Percentiles rank a stretch among this genome's conserved stretches.
Conservation (phyloP, 495 filamentous ascomycete species). For the Corynascus novoguineensis region DNA sequence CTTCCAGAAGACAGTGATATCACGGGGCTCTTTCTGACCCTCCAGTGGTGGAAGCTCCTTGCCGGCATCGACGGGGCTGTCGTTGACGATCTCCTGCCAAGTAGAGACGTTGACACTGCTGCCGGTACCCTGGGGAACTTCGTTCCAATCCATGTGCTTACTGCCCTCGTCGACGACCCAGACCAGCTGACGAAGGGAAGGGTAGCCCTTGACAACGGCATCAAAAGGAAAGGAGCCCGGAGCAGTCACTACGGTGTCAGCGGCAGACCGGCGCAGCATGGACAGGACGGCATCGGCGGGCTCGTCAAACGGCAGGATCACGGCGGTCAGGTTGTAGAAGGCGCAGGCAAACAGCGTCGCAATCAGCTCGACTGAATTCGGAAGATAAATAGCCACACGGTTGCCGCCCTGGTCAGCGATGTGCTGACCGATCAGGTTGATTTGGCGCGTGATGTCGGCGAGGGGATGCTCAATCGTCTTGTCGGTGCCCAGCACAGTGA, state of each 20-base stretch:
- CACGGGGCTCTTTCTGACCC: constrained; percentile 44
- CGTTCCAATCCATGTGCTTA: constrained; percentile 84
- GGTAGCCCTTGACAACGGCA: constrained; percentile 58
- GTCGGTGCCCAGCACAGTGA: constrained; percentile 74
- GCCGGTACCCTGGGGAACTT: constrained; percentile 67
- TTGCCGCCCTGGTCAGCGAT: constrained; percentile 62
- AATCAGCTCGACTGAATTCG: constrained; percentile 87
- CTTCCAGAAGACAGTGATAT: constrained; percentile 58
- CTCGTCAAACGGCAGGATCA: constrained; percentile 79
- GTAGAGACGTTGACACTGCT: constrained; percentile 69
- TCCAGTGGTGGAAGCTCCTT: constrained; percentile 42
- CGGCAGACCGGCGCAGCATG: constrained; percentile 61
- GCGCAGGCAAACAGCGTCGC: constrained; percentile 57
- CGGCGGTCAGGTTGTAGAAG: constrained; percentile 74
- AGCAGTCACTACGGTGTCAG: constrained; percentile 75
- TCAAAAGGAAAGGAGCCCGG: constrained; percentile 86
- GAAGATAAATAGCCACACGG: constrained; percentile 82
- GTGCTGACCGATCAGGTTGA: constrained; percentile 77
- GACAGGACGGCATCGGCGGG: constrained; percentile 57
- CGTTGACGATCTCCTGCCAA: constrained; percentile 79
- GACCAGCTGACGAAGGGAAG: constrained; percentile 68
- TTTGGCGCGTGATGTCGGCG: constrained; percentile 73
- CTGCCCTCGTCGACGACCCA: constrained; percentile 93
- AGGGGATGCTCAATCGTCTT: constrained; percentile 60
- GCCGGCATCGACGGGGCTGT: constrained; percentile 45